Base-by-base conservation (phyloP, 148 eudicot genomes). In the Persicaria maculosa region DNA sequence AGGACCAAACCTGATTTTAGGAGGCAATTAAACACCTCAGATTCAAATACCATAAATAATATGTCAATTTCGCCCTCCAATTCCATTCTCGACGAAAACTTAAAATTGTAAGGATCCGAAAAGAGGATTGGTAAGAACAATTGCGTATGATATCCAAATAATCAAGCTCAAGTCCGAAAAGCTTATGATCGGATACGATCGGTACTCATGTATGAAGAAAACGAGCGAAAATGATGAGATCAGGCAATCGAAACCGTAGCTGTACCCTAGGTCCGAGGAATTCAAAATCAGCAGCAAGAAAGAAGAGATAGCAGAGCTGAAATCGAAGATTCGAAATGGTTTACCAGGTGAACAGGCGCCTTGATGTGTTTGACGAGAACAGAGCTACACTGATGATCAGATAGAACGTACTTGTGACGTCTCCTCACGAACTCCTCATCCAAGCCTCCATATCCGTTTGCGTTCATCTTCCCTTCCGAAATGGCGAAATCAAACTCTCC, bases 301-400 rank as follows among this genome's bases (percentile, higher is more conserved):
- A 65, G 19, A 74, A 9, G 50, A 31, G 19, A 53, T 74, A 25
- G 19, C 77, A 72, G 1, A 62, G 46, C 19, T 14, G 52, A 69
- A 4, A 72, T 47, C 31, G 44, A 70, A 31, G 40, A 31, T 31
- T 31, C 40, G 40, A 31, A 31, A 31, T 31, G 40, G 40, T 31
- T 31, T 88, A 90, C 97, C 74, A 88, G 85, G 80, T 83, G 91
- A 72, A 92, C 81, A 74, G 97, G 97, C 17, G 97, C 95, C 78
- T 84, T 90, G 74, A 92, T 84, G 80, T 86, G 97, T 82, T 92
- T 89, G 74, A 92, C 82, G 31, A 92, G 89, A 47, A 86, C 73
- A 44, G 97, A 92, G 77, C 78, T 85, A 77, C 95, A 90, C 81
- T 88, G 95, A 85, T 83, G 83, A 53, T 83, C 88, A 6, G 78